Conservation (phyloP, 768 basidiomycete genomes). For the Calocera cornea region DNA sequence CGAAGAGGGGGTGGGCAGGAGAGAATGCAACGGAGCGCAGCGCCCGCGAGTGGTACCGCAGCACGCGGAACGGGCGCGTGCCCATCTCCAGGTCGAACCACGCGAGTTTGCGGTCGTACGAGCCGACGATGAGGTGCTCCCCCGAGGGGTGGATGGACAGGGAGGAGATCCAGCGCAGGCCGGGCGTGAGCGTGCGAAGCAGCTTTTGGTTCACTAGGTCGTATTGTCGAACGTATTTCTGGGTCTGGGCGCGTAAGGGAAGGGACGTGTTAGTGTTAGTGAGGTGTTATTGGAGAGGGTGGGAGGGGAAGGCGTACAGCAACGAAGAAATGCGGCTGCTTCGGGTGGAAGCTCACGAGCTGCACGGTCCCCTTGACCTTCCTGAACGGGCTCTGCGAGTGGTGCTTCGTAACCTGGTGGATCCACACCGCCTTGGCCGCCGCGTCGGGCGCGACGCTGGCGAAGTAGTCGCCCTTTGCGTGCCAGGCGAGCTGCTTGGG, state of each 20-base stretch:
- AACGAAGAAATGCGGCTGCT: constrained; percentile 92
- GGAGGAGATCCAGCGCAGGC: constrained; percentile 92
- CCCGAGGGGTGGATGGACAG: constrained; percentile 95
- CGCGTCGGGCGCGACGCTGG: constrained; percentile 62
- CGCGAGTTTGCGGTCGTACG: constrained; percentile 92
- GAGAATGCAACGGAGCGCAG: constrained; percentile 90
- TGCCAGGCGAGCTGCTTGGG: constrained; percentile 86
- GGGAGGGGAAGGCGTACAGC: constrained; percentile 44
- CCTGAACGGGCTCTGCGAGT: constrained; percentile 96
- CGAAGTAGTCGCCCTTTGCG: constrained; percentile 84
- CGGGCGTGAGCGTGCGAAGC: constrained; percentile 86
- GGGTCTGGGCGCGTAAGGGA: constrained; percentile 46
- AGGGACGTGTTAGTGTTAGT: constrained; percentile 4
- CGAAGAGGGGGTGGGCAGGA: constrained; percentile 87
- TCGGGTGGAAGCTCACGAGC: constrained; percentile 85
- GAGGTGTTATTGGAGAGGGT: neutral
- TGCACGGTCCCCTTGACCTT: constrained; percentile 87
- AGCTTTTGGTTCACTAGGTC: constrained; percentile 88
- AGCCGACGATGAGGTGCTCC: constrained; percentile 93
- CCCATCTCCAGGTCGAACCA: constrained; percentile 98
- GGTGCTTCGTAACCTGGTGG: constrained; percentile 82
- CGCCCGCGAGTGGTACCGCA: constrained; percentile 91
- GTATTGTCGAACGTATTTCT: constrained; percentile 90
- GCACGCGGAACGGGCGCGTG: constrained; percentile 91
- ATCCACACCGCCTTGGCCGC: constrained; percentile 84